phyloP scores from a whole-genome alignment of 305 asterid species.

The Fraxinus sp. region DNA sequence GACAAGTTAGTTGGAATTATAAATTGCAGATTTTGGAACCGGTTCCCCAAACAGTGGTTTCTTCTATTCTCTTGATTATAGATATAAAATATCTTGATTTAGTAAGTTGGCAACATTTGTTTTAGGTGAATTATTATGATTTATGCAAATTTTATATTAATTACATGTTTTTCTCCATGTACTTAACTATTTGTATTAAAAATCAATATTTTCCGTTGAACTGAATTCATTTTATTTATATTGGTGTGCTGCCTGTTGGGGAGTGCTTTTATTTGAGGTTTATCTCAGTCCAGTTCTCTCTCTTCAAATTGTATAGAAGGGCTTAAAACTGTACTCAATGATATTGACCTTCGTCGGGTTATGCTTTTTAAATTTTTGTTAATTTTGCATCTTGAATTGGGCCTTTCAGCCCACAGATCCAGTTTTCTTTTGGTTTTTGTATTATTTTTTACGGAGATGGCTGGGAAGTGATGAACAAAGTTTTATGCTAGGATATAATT shows the following conservation, averaged over 20 bases:
- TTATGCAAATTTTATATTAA: neutral
- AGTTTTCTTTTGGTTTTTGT: neutral
- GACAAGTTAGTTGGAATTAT: constrained; percentile 18
- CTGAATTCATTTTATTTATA: neutral
- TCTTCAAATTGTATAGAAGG: neutral
- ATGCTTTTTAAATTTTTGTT: neutral
- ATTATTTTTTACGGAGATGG: neutral
- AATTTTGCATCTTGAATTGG: neutral
- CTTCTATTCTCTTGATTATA: constrained; percentile 18
- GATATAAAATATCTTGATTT: constrained; percentile 26
- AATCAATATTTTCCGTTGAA: neutral
- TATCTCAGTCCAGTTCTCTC: constrained; percentile 6
- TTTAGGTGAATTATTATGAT: constrained; percentile 20
- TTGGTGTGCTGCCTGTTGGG: neutral
- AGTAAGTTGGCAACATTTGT: constrained; percentile 8
- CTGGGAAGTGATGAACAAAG: constrained; percentile 7
- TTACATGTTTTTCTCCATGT: neutral
- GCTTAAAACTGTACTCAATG: neutral
- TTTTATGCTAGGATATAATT: constrained; percentile 18
- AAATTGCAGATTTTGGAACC: constrained; percentile 7
- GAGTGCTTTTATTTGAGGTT: constrained; percentile 8
- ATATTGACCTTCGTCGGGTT: neutral
- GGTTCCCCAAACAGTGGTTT: constrained; percentile 13
- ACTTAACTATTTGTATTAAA: constrained; percentile 7
- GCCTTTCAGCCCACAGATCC: neutral